Base-by-base conservation (phyloP, 2,329 filamentous ascomycete species). In the Xylaria arbuscula region DNA sequence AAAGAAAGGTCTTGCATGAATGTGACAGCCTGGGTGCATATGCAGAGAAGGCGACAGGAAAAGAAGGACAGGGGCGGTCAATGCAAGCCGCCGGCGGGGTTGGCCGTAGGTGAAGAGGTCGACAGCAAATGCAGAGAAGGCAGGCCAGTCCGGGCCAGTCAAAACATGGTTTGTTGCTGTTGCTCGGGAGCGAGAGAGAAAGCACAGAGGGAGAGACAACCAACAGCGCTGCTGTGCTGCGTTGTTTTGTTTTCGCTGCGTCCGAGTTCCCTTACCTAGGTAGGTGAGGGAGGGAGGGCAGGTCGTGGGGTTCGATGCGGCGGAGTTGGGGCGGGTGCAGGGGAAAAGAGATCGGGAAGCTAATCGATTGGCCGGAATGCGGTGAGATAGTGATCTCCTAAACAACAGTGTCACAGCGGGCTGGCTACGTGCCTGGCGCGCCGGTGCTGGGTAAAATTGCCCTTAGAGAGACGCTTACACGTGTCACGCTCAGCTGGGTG, bases 301-400 rank as follows among this genome's bases (percentile, higher is more conserved):
- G 50, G 55, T 56, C 36, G 66, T 65, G 66, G 66, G 66, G 66
- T 68, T 67, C 34, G 28, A 28, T 66, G 48, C 48, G 42, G 42
- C 42, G 22, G 48, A 34, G 53, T 38, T 19, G 40, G 10, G 19
- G 40, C 48, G 13, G 51, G 9, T 34, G 28, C 24, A 45, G 38
- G 55, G 38, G 13, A 34, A 15, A 45, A 48, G 42, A 10, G 56
- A 50, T 61, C 50, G 42, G 50, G 36, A 58, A 38, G 53, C 67
- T 54, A 62, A 66, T 69, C 67, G 53, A 69, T 69, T 69, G 62
- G 67, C 7, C 17, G 67, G 67, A 69, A 69, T 69, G 67, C 57
- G 58, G 67, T 66, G 67, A 66, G 66, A 62, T 54, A 68, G 42
- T 62, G 67, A 69, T 69, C 67, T 55, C 62, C 66, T 36, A 66